Evolutionary conservation across 2,329 filamentous ascomycete genomes (phyloP), one percentile per base, ranked within the genome.

Genomic region (Arthroderma uncinatum): DNA sequence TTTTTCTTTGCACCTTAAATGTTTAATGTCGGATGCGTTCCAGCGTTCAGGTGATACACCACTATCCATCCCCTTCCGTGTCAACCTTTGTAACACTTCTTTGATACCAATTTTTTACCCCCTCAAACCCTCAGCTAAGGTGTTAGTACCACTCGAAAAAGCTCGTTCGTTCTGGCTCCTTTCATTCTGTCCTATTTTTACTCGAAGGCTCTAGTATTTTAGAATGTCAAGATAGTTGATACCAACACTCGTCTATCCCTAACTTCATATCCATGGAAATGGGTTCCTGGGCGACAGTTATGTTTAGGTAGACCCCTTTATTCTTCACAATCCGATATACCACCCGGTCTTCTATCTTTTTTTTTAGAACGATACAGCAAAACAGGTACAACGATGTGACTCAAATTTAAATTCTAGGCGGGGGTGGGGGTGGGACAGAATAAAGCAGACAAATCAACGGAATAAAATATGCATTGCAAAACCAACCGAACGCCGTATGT

Each of bases 401-500:
- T 47, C 40, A 47, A 47, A 47, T 47, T 47, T 21, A 25, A 47
- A 23, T 47, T 47, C 40, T 47, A 47, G 40, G 40, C 19, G 14
- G 14, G 2, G 10, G n/a, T n/a, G n/a, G n/a, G n/a, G 28, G 28
- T 30, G 28, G 3, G 4, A 4, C 7, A 30, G 28, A 3, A 7
- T 7, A 30, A 7, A 4, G 28, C 7, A 30, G 28, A 30, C 28
- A 30, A 30, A 30, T 7, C 9, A 42, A 42, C 1, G 23, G 1
- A 28, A 25, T 12, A 28, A 25, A 25, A 28, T 10, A 47, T 50
- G 47, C 28, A 34, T 16, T 10, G 10, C 7, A 14, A n/a, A 30
- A 19, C 47, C 47, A 33, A 33, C 47, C 47, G 23, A 50, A 50
- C 47, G 47, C 47, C 47, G 16, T 50, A 30, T 50, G 44, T 48